A percentile compares a stretch with the other conserved stretches of the same genome.
Evolutionary conservation across 225 moss, liverwort and hornwort genomes (phyloP).

Genomic region (Sphagnum contortum): DNA sequence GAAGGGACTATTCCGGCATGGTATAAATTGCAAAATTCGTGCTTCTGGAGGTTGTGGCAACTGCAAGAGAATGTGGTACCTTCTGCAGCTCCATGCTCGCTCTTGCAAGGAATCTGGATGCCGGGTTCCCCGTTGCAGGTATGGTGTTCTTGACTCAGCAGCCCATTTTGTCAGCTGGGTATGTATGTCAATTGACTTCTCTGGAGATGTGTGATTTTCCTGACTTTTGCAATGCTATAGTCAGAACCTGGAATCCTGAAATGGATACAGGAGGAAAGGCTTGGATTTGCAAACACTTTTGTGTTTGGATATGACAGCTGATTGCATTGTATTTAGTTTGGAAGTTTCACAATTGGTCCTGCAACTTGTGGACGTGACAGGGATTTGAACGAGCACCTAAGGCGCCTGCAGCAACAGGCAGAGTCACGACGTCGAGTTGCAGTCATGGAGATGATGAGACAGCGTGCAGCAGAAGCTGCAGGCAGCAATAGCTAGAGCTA

Average conservation of each 20-base stretch:
- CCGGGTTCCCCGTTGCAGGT: constrained; percentile 99
- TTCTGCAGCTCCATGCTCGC: constrained; percentile 92
- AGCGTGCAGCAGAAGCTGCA: constrained; percentile 93
- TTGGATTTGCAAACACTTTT: no score
- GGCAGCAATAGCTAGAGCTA: constrained; percentile 56
- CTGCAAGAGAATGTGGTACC: constrained; percentile 99
- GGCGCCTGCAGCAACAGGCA: constrained; percentile 87
- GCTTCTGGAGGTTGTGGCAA: constrained; percentile 90
- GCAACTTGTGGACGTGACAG: constrained; percentile 15
- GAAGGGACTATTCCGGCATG: constrained; percentile 87
- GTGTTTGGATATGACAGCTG: no score
- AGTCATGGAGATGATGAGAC: constrained; percentile 99
- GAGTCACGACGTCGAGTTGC: constrained; percentile 96
- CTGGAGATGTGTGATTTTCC: no score
- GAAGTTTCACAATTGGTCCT: no score
- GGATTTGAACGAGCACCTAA: constrained; percentile 94
- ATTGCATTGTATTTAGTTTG: no score
- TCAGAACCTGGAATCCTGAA: no score
- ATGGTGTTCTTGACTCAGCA: constrained; percentile 11
- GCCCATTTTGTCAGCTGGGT: no score
- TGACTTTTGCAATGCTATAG: no score
- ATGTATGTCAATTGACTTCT: no score
- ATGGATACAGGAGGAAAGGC: no score
- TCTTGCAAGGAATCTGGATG: constrained; percentile 97
- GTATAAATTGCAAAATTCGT: constrained; percentile 72